Conservation (phyloP, 139 green algal species). For the Edaphochlamys debaryana region DNA sequence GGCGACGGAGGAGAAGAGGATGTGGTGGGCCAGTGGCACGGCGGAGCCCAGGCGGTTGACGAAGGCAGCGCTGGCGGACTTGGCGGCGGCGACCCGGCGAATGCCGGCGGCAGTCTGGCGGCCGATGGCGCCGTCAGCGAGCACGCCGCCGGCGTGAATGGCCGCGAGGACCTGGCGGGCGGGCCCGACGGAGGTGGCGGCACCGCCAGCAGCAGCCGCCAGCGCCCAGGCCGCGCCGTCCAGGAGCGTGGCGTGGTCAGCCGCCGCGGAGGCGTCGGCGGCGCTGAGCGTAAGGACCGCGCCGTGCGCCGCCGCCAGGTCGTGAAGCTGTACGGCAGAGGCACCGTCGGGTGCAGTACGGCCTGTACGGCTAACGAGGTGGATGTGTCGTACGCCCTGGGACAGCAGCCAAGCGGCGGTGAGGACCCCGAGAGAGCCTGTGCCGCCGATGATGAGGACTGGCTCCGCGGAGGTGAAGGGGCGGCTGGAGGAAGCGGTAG, state of each 20-base stretch:
- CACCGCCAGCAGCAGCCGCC: no score
- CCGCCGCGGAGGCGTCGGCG: not conserved
- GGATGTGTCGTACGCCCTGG: conserved; percentile 42
- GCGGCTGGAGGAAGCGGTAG: no score
- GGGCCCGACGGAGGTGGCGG: not conserved
- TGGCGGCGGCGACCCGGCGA: conserved; percentile 65
- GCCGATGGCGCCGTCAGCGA: conserved; percentile 61
- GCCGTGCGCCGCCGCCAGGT: not conserved
- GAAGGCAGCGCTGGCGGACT: conserved; percentile 42
- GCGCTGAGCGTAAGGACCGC: conserved; percentile 6
- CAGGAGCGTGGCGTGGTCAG: not conserved
- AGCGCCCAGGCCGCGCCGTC: not conserved
- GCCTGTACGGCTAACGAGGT: conserved; percentile 40
- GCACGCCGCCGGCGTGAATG: conserved; percentile 69
- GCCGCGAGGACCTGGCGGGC: conserved; percentile 1
- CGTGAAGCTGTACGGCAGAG: not conserved
- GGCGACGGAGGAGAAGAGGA: conserved; percentile 84
- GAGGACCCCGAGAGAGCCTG: conserved; percentile 72
- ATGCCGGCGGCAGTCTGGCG: conserved; percentile 51
- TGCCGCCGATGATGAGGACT: conserved; percentile 73
- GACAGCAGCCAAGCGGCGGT: conserved; percentile 67
- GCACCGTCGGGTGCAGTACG: not conserved
- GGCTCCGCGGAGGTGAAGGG: not conserved
- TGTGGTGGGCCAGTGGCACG: conserved; percentile 34
- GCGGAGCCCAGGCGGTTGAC: conserved; percentile 49